Evolutionary conservation across 129 eudicot species (phyloP).

Genomic region (Calendula officinalis): DNA sequence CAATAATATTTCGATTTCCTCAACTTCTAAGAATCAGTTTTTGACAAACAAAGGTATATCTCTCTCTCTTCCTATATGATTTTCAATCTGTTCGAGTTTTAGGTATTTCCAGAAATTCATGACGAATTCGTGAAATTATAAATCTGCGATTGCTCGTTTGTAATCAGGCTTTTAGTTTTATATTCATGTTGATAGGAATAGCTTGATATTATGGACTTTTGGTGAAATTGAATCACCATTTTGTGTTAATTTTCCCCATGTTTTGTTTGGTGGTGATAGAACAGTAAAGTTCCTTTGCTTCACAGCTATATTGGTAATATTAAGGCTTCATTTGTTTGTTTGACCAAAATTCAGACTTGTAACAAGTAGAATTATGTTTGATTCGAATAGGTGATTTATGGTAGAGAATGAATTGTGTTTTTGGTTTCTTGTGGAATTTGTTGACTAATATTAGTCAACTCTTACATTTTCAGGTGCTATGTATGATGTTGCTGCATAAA

Average conservation of each 20-base stretch:
- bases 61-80: not conserved
- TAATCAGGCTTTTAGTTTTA: not conserved
- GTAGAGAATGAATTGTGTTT: not conserved
- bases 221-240: not conserved
- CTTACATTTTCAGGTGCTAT: slow-evolving; percentile 28
- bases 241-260: slow-evolving; percentile 7
- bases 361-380: not conserved
- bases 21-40: not conserved
- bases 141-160: slow-evolving; percentile 9
- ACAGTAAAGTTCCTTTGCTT: slow-evolving; percentile 13
- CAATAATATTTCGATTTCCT: not conserved
- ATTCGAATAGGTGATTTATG: slow-evolving; percentile 27
- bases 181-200: slow-evolving; percentile 12
- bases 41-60: slow-evolving; percentile 15
- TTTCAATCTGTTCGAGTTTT: slow-evolving; percentile 4
- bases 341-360: too few species aligned
- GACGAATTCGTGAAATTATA: slow-evolving; percentile 9
- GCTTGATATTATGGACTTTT: not conserved
- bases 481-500: slow-evolving; percentile 38
- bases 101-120: slow-evolving; percentile 10
- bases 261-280: slow-evolving; percentile 4
- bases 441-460: not conserved
- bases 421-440: slow-evolving; percentile 6
- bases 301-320: not conserved
- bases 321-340: not conserved